These are phyloP conservation scores for Neurospora sp. DNA, from an alignment of 495 filamentous ascomycete genomes.

Conservation along the genomic window DNA sequence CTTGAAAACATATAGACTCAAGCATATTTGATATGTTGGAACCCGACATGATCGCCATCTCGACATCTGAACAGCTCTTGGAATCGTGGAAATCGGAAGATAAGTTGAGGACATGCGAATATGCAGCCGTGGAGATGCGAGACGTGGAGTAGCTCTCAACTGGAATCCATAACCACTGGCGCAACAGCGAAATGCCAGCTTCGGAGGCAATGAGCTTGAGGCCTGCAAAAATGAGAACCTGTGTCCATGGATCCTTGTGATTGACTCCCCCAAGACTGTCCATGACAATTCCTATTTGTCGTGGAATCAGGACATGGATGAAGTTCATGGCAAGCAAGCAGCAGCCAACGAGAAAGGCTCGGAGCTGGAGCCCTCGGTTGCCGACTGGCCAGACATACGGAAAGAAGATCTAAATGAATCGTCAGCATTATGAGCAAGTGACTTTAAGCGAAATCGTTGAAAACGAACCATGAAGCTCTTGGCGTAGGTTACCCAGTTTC, in stretches of 20 bases:
- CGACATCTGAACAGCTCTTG: conserved; percentile 63
- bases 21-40: conserved; percentile 51
- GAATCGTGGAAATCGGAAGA: conserved; percentile 72
- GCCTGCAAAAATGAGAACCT: conserved; percentile 44
- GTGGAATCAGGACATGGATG: conserved; percentile 55
- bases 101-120: conserved; percentile 66
- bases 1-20: conserved; percentile 55
- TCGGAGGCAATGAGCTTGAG: conserved; percentile 47
- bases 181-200: conserved; percentile 44
- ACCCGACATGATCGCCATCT: conserved; percentile 56
- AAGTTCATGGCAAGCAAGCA: conserved; percentile 53
- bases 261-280: conserved; percentile 39
- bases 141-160: conserved; percentile 55
- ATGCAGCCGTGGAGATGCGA: conserved; percentile 52
- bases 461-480: conserved; percentile 48
- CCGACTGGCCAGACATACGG: conserved; percentile 57
- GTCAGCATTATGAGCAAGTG: background rate
- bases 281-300: conserved; percentile 54
- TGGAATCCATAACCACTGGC: conserved; percentile 53
- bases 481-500: conserved; percentile 54
- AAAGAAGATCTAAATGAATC: conserved; percentile 41
- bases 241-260: conserved; percentile 38
- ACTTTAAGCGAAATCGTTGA: background rate
- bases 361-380: conserved; percentile 43
- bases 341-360: conserved; percentile 44